Evolutionary conservation across 371 early-diverging fungal species (phyloP).

Genomic region (Syncephalastrum sp.): DNA sequence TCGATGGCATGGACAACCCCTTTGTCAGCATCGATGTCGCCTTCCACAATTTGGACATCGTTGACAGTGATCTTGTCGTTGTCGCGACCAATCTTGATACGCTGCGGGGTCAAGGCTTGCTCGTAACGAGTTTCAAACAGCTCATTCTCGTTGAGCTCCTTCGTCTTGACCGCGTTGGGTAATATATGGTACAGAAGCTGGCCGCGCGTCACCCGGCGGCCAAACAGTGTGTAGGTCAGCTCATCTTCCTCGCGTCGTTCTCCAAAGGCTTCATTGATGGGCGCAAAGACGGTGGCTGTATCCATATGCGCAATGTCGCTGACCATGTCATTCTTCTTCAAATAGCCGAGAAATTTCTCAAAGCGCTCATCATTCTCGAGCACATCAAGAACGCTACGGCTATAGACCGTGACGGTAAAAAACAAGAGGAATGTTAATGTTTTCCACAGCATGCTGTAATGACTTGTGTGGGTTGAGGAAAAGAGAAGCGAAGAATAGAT

Average conservation of each 20-base stretch:
- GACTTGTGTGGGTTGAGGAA: background rate
- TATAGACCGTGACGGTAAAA: background rate
- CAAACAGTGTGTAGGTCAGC: slow-evolving; percentile 23
- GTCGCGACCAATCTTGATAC: slow-evolving; percentile 31
- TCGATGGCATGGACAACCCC: slow-evolving; percentile 42
- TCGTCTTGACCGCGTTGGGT: slow-evolving; percentile 21
- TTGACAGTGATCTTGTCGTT: slow-evolving; percentile 19
- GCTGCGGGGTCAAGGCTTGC: slow-evolving; percentile 32
- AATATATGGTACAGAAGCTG: slow-evolving; percentile 47
- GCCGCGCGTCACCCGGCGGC: slow-evolving; percentile 29
- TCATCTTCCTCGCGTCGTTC: slow-evolving; percentile 19
- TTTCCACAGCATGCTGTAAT: slow-evolving; percentile 2
- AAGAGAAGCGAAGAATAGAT: background rate
- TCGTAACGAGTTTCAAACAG: slow-evolving; percentile 44
- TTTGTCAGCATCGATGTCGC: slow-evolving; percentile 28
- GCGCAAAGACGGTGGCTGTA: slow-evolving; percentile 54
- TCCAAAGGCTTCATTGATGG: slow-evolving; percentile 51
- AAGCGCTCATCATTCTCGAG: slow-evolving; percentile 30
- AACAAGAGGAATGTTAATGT: background rate
- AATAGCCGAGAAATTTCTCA: slow-evolving; percentile 21
- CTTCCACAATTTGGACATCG: slow-evolving; percentile 32
- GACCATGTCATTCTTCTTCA: slow-evolving; percentile 19
- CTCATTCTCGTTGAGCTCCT: slow-evolving; percentile 38
- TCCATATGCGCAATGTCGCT: slow-evolving; percentile 23
- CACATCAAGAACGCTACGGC: slow-evolving; percentile 20